Percentiles rank a stretch among this genome's conserved stretches.
Evolutionary conservation across 2,329 filamentous ascomycete genomes (phyloP).

Genomic region (Fragosphaeria purpurea): DNA sequence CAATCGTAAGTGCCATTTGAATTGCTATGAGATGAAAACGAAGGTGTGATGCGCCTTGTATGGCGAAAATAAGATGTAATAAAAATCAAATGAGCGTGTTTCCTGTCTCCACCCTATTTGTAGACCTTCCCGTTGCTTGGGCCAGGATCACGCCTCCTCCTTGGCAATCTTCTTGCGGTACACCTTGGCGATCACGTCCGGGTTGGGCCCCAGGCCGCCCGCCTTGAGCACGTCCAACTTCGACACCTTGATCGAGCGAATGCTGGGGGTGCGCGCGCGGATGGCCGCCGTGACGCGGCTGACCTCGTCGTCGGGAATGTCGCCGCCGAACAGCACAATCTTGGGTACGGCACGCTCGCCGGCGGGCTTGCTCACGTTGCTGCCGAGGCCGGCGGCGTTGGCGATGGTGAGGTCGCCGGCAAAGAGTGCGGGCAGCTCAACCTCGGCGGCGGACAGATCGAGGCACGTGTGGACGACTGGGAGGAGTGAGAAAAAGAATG

Average conservation of each 20-base stretch:
- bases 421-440: slow-evolving; percentile 83
- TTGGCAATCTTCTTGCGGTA: slow-evolving; percentile 18
- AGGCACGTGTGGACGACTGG: slow-evolving; percentile 13
- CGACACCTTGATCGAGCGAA: slow-evolving; percentile 15
- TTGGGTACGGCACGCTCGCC: slow-evolving; percentile 12
- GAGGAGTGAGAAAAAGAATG: background rate
- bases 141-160: background rate
- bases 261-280: background rate
- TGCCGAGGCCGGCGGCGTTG: slow-evolving; percentile 14
- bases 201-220: slow-evolving; percentile 19
- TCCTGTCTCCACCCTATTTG: too few relatives aligned
- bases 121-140: too few relatives aligned
- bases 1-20: too few relatives aligned
- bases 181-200: slow-evolving; percentile 18
- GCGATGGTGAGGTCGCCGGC: slow-evolving; percentile 78
- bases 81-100: too few relatives aligned
- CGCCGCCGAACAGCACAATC: slow-evolving; percentile 17
- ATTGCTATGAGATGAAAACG: too few relatives aligned
- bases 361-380: slow-evolving; percentile 10
- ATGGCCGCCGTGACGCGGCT: slow-evolving; percentile 11
- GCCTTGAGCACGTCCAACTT: slow-evolving; percentile 19
- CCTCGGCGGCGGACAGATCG: slow-evolving; percentile 64
- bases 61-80: too few relatives aligned
- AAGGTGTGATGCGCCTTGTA: too few relatives aligned
- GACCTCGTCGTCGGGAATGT: slow-evolving; percentile 13